These are phyloP conservation scores for Pyricularia sp. DNA, from an alignment of 2,329 filamentous ascomycete genomes.

Conservation along the genomic window DNA sequence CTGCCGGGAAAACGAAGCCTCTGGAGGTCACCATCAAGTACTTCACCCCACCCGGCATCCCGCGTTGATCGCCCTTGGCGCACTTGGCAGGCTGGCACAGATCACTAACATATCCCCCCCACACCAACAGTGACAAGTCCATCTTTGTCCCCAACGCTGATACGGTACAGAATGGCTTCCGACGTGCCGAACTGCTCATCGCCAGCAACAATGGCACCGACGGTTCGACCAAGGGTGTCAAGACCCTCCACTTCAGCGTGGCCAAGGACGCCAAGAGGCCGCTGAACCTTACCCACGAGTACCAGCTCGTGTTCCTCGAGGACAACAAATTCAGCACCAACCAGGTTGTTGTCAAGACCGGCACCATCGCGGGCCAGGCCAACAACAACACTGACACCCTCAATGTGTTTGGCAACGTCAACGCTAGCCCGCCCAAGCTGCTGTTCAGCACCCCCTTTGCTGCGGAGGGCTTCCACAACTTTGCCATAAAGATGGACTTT, in stretches of 20 bases:
- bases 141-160: constrained; percentile 40
- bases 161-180: constrained; percentile 44
- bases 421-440: constrained; percentile 28
- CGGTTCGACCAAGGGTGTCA: constrained; percentile 37
- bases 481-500: constrained; percentile 45
- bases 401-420: constrained; percentile 34
- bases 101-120: background rate
- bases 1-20: constrained; percentile 21
- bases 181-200: constrained; percentile 43
- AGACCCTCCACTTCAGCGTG: constrained; percentile 49
- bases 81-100: constrained; percentile 1
- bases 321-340: constrained; percentile 32
- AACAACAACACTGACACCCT: constrained; percentile 24
- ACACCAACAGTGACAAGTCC: constrained; percentile 30
- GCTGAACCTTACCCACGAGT: constrained; percentile 48
- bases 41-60: background rate
- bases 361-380: constrained; percentile 31
- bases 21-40: constrained; percentile 40
- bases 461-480: constrained; percentile 45
- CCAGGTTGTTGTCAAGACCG: constrained; percentile 42
- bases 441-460: constrained; percentile 39
- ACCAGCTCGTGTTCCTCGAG: constrained; percentile 40
- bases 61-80: background rate
- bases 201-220: constrained; percentile 36
- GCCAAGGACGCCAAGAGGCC: constrained; percentile 36